Base-by-base conservation (phyloP, 2,329 filamentous ascomycete species). In the Ramichloridium luteum region DNA sequence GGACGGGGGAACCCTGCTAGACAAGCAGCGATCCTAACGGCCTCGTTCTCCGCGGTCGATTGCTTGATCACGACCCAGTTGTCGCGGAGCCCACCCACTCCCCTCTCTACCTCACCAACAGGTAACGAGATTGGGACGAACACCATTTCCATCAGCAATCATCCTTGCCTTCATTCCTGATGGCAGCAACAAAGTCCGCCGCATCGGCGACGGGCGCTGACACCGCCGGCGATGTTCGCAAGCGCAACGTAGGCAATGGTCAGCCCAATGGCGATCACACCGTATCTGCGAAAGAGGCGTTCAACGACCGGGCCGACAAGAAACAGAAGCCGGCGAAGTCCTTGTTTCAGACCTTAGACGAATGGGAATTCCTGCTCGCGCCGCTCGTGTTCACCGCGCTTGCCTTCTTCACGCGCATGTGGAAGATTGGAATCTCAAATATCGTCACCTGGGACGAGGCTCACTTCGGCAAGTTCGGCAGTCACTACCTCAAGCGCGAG, bases 401-500 rank as follows among this genome's bases (percentile, higher is more conserved):
- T 36, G 67, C 74, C 39, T 68, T 77, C 55, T 77, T 77, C 56
- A 78, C 73, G 27, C 70, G 74, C 46, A 68, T 77, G 61, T 78
- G 72, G 59, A 74, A 71, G 55, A 77, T 78, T 50, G 74, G 74
- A 35, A 57, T 74, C 30, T 81, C 77, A 27, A 67, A 72, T 39
- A 81, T 81, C 47, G 77, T 81, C 37, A 81, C 77, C 28, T 81
- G 77, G 77, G 77, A 81, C 55, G 77, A 81, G 62, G 77, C 77
- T 46, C 77, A 81, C 59, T 92, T 92, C 59, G 83, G 83, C 56
- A 98, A 98, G 66, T 98, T 98, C 60, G 90, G 90, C 43, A 96
- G 88, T 49, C 88, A 98, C 63, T 98, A 98, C 60, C 77, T 98
- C 55, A 94, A 98, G 61, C 83, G 88, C 59, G 90, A 98, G 61